phyloP scores from a whole-genome alignment of 768 basidiomycete genomes.

The Leucocoprinus sp. region DNA sequence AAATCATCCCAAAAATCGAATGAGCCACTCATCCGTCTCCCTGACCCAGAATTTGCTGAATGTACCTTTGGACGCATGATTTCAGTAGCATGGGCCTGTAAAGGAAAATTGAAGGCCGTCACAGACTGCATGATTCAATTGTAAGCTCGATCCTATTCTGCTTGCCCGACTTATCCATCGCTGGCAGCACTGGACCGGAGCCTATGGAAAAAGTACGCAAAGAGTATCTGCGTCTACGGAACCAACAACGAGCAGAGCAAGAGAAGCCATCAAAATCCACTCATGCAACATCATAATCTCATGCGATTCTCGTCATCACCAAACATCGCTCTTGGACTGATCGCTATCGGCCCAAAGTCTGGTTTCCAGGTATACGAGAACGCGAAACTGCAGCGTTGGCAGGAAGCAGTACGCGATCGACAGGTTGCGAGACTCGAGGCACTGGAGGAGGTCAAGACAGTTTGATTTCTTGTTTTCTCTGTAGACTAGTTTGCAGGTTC shows the following conservation, averaged over 20 bases:
- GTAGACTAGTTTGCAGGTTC: not conserved
- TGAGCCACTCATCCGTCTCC: not conserved
- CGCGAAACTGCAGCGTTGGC: slow-evolving; percentile 92
- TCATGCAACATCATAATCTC: not conserved
- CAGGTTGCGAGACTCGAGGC: slow-evolving; percentile 22
- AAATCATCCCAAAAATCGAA: slow-evolving; percentile 2
- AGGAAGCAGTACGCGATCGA: slow-evolving; percentile 88
- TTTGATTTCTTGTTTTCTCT: not conserved
- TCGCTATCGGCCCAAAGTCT: slow-evolving; percentile 86
- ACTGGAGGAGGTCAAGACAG: slow-evolving; percentile 9
- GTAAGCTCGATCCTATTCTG: slow-evolving; percentile 36
- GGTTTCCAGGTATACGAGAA: slow-evolving; percentile 95
- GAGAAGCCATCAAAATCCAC: not conserved
- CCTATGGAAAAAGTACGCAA: slow-evolving; percentile 64
- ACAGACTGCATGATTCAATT: slow-evolving; percentile 76
- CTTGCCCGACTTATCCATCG: not conserved
- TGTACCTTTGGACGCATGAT: slow-evolving; percentile 76
- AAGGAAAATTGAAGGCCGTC: slow-evolving; percentile 53
- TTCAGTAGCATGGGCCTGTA: slow-evolving; percentile 83
- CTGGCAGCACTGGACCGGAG: slow-evolving; percentile 58
- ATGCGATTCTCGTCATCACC: slow-evolving; percentile 36
- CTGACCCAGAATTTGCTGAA: slow-evolving; percentile 67
- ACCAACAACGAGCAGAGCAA: slow-evolving; percentile 25
- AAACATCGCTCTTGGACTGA: slow-evolving; percentile 83
- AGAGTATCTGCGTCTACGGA: slow-evolving; percentile 66